Evolutionary conservation across 208 protist genomes (phyloP).

Genomic region (Phytomonas francai): DNA sequence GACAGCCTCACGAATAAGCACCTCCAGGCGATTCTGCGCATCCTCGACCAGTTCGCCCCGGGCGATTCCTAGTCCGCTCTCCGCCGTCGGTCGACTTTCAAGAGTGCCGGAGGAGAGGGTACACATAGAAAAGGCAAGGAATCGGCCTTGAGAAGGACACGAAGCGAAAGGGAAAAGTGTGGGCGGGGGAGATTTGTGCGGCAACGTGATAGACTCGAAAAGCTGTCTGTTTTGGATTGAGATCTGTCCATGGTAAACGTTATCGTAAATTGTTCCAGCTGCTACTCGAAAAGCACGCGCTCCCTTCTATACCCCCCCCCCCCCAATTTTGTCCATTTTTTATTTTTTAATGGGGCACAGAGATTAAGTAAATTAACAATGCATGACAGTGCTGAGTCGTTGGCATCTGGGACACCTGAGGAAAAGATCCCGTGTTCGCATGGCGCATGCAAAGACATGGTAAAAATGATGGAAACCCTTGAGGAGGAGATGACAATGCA

Average conservation of each 20-base stretch:
- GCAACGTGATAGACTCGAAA: not conserved
- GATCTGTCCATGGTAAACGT: not conserved
- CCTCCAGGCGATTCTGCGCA: constrained; percentile 34
- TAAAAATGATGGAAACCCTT: not conserved
- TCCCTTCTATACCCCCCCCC: not conserved
- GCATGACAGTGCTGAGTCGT: not conserved
- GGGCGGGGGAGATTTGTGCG: not conserved
- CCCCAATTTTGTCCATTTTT: not conserved
- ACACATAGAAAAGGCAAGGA: not conserved
- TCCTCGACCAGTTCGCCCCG: constrained; percentile 21
- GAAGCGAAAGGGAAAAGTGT: too few species aligned
- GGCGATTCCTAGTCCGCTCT: not conserved
- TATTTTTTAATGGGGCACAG: not conserved
- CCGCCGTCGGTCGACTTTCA: too few species aligned
- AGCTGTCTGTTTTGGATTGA: not conserved
- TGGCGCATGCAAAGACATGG: not conserved
- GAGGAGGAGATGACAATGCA: not conserved
- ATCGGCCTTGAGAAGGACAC: not conserved
- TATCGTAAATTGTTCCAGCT: not conserved
- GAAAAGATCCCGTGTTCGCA: not conserved
- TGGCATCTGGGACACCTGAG: not conserved
- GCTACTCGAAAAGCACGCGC: not conserved
- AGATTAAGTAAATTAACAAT: not conserved
- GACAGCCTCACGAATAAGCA: constrained; percentile 48
- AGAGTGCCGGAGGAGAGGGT: too few species aligned